Percentiles rank a stretch among this genome's conserved stretches.
These are phyloP conservation scores for Amesomyces nigricolor DNA, from an alignment of 2,329 filamentous ascomycete species.

Conservation along the genomic window DNA sequence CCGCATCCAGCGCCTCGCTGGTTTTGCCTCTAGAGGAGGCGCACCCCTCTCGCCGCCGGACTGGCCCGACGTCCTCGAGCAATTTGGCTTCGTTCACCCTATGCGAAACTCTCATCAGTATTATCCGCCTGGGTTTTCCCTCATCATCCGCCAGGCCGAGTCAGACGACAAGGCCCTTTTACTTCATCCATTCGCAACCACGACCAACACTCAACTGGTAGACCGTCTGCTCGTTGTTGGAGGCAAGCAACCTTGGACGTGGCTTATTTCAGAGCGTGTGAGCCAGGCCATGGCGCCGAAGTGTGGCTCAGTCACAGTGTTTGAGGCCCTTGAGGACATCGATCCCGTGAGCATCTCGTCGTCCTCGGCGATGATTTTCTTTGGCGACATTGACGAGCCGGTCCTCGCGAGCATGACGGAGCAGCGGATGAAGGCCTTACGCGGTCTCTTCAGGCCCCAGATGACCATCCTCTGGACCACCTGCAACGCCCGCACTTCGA, in stretches of 20 bases:
- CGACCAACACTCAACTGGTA: conserved; percentile 8
- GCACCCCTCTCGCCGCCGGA: conserved; percentile 27
- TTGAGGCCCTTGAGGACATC: conserved; percentile 28
- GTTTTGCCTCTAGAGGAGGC: neutral
- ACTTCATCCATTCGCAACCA: conserved; percentile 17
- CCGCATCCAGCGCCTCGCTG: conserved; percentile 18
- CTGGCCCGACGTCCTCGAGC: conserved; percentile 33
- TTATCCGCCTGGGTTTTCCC: conserved; percentile 30
- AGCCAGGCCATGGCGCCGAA: conserved; percentile 19
- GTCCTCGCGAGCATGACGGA: conserved; percentile 34
- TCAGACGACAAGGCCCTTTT: conserved; percentile 24
- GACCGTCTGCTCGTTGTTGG: conserved; percentile 33
- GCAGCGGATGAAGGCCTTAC: conserved; percentile 26
- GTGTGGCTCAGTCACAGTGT: conserved; percentile 23
- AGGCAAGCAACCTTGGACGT: conserved; percentile 20
- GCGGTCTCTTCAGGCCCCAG: conserved; percentile 26
- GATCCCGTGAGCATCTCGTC: conserved; percentile 19
- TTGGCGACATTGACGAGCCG: conserved; percentile 35
- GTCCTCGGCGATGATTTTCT: conserved; percentile 32
- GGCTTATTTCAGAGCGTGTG: conserved; percentile 23
- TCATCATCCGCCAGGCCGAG: conserved; percentile 36
- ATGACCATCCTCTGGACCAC: conserved; percentile 33
- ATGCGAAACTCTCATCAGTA: conserved; percentile 32
- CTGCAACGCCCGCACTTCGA: conserved; percentile 16
- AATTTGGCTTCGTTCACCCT: conserved; percentile 31